Percentiles rank a stretch among this genome's conserved stretches.
Evolutionary conservation across 257 asterid species (phyloP).

Genomic region (Plantago major): DNA sequence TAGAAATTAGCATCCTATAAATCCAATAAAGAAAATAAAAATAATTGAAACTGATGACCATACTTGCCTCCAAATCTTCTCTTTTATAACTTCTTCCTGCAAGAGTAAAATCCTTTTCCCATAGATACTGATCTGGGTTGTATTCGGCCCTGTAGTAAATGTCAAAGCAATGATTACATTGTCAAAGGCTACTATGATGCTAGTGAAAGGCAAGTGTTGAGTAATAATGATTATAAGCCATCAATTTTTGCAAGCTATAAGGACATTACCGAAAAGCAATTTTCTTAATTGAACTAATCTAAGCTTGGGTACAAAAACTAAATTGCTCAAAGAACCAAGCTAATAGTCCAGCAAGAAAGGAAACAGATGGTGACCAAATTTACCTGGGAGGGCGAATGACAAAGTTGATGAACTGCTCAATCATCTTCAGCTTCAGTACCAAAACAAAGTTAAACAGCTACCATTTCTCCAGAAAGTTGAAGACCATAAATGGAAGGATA

Average conservation of each 20-base stretch:
- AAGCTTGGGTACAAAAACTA: too few relatives aligned
- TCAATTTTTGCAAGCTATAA: too few relatives aligned
- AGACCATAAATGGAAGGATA: slow-evolving; percentile 1
- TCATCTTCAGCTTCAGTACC: slow-evolving; percentile 45
- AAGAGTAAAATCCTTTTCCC: slow-evolving; percentile 93
- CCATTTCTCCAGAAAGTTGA: slow-evolving; percentile 15
- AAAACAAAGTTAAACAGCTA: slow-evolving; percentile 26
- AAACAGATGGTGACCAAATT: neutral
- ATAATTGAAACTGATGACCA: slow-evolving; percentile 48
- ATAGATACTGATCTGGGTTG: slow-evolving; percentile 87
- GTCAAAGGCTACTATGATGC: neutral
- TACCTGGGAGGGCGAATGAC: slow-evolving; percentile 99
- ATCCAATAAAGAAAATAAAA: slow-evolving; percentile 21
- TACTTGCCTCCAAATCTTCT: slow-evolving; percentile 99
- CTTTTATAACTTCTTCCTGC: slow-evolving; percentile 84
- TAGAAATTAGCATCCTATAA: slow-evolving; percentile 6
- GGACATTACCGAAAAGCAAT: too few relatives aligned
- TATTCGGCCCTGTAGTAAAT: slow-evolving; percentile 78
- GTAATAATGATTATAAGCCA: neutral
- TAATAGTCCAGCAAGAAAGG: neutral
- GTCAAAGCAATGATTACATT: slow-evolving; percentile 17
- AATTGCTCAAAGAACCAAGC: neutral
- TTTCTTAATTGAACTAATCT: neutral
- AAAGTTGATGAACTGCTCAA: slow-evolving; percentile 92
- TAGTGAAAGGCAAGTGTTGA: neutral